Evolutionary conservation across 148 eudicot species (phyloP).

Genomic region (Cornus suecica): DNA sequence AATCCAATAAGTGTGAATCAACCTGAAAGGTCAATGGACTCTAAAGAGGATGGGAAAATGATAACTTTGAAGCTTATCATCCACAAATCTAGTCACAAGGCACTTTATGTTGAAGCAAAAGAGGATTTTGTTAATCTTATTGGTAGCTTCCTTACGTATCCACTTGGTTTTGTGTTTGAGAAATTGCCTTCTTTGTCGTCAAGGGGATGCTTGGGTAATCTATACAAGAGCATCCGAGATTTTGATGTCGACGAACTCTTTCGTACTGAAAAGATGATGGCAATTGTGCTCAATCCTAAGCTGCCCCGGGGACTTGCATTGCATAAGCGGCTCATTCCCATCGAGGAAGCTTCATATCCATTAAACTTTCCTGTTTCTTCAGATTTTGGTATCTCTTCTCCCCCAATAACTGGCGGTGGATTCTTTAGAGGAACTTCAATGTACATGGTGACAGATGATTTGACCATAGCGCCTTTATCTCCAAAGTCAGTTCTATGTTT

Average conservation of each 20-base stretch:
- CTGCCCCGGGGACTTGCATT: neutral
- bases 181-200: neutral
- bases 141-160: constrained; percentile 7
- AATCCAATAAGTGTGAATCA: neutral
- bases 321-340: neutral
- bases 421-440: too few species aligned
- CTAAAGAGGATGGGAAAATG: neutral
- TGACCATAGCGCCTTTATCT: too few species aligned
- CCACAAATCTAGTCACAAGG: neutral
- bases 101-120: neutral
- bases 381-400: too few species aligned
- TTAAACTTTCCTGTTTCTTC: too few species aligned
- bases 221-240: constrained; percentile 4
- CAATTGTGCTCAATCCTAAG: neutral
- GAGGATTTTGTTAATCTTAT: constrained; percentile 1
- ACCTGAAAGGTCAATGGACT: neutral
- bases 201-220: constrained; percentile 2
- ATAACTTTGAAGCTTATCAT: constrained; percentile 1
- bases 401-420: too few species aligned
- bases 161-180: constrained; percentile 7
- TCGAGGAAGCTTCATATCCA: neutral
- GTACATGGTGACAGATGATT: too few species aligned
- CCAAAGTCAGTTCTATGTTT: too few species aligned
- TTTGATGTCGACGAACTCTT: neutral
- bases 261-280: neutral